These are phyloP conservation scores for Fusarium zealandicum DNA, from an alignment of 2,329 filamentous ascomycete species.

Conservation along the genomic window DNA sequence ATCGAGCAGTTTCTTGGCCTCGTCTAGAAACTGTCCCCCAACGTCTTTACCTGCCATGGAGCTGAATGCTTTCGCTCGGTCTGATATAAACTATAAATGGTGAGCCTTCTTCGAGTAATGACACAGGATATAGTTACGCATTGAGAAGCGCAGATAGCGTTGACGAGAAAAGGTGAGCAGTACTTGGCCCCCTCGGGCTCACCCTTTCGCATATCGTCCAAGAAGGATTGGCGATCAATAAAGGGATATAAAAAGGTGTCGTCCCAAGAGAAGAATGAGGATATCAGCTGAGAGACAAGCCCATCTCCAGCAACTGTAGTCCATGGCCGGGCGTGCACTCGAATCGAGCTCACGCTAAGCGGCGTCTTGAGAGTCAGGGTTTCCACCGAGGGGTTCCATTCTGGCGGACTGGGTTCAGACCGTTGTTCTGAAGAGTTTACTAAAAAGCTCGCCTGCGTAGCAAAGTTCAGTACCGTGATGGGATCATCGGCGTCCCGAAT, in stretches of 20 bases:
- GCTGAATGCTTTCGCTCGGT: slow-evolving; percentile 26
- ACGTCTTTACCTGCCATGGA: slow-evolving; percentile 23
- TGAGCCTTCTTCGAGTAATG: not conserved
- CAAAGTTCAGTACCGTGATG: slow-evolving; percentile 1
- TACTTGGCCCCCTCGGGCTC: slow-evolving; percentile 32
- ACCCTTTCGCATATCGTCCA: slow-evolving; percentile 39
- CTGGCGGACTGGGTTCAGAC: not conserved
- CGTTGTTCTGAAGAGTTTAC: not conserved
- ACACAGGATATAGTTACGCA: slow-evolving; percentile 29
- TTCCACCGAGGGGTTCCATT: slow-evolving; percentile 2
- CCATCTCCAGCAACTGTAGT: slow-evolving; percentile 43
- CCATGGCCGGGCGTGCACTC: slow-evolving; percentile 43
- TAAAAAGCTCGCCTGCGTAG: not conserved
- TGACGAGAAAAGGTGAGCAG: slow-evolving; percentile 45
- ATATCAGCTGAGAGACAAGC: slow-evolving; percentile 43
- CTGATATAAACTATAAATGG: slow-evolving; percentile 28
- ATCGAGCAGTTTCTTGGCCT: slow-evolving; percentile 37
- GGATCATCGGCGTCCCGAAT: slow-evolving; percentile 17
- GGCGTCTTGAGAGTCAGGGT: slow-evolving; percentile 12
- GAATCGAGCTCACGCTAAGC: slow-evolving; percentile 30
- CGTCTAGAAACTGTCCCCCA: slow-evolving; percentile 29
- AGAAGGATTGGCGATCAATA: slow-evolving; percentile 38
- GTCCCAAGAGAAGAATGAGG: slow-evolving; percentile 44
- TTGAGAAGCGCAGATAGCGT: slow-evolving; percentile 44
- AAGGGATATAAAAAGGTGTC: slow-evolving; percentile 36